These are phyloP conservation scores for Dactylella cylindrospora DNA, from an alignment of 2,329 filamentous ascomycete species.

Conservation along the genomic window DNA sequence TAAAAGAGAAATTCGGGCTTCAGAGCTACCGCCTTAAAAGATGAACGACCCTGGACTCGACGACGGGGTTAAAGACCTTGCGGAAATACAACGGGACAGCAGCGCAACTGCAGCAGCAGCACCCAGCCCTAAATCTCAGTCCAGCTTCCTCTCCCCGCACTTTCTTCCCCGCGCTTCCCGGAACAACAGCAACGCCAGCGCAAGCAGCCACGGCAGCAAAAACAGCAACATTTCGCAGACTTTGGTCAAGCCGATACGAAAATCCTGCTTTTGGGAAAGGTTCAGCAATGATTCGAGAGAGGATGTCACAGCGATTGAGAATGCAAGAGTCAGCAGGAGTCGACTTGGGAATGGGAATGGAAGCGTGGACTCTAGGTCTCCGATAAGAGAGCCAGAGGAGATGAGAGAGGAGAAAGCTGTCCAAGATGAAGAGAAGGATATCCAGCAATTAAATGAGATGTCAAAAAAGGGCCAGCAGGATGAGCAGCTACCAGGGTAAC, in stretches of 20 bases:
- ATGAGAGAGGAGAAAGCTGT: slow-evolving; percentile 5
- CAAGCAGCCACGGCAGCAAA: background rate
- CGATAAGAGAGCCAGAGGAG: slow-evolving; percentile 25
- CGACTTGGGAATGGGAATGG: slow-evolving; percentile 14
- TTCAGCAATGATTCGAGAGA: slow-evolving; percentile 33
- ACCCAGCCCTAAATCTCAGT: too few species aligned
- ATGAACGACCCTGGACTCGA: slow-evolving; percentile 10
- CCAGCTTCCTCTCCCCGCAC: background rate
- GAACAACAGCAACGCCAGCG: slow-evolving; percentile 7
- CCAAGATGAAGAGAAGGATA: slow-evolving; percentile 15
- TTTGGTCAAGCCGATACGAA: slow-evolving; percentile 8
- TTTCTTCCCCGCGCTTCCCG: background rate
- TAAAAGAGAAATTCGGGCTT: too few species aligned
- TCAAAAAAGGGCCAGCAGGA: slow-evolving; percentile 15
- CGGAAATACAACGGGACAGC: too few species aligned
- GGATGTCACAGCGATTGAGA: slow-evolving; percentile 17
- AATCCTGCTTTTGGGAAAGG: slow-evolving; percentile 40
- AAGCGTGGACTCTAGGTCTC: slow-evolving; percentile 16
- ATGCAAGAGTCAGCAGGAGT: slow-evolving; percentile 7
- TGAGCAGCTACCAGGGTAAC: slow-evolving; percentile 30
- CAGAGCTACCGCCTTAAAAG: too few species aligned
- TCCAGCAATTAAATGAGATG: slow-evolving; percentile 20
- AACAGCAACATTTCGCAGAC: background rate
- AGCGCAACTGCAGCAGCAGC: too few species aligned
- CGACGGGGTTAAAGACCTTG: slow-evolving; percentile 5